These are phyloP conservation scores for Kandelia obovata DNA, from an alignment of 345 rosid genomes.

Conservation along the genomic window DNA sequence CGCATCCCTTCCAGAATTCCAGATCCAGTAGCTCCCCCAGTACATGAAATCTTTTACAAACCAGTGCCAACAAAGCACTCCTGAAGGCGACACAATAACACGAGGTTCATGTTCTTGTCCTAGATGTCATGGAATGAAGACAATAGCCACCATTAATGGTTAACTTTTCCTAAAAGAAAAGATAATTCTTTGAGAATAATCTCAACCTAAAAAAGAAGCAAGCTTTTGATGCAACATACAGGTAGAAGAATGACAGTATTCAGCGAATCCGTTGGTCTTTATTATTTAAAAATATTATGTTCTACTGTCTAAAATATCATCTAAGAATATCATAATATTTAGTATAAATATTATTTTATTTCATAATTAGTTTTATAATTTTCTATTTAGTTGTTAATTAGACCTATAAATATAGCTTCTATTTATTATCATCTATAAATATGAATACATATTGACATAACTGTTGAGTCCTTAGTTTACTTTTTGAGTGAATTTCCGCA, in stretches of 20 bases:
- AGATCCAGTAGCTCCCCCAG: slow-evolving; percentile 21
- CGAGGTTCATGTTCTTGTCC: slow-evolving; percentile 22
- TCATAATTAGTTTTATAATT: too few relatives aligned
- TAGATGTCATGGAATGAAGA: slow-evolving; percentile 27
- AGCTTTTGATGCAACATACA: background rate
- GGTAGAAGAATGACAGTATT: slow-evolving; percentile 19
- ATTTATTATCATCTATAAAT: too few relatives aligned
- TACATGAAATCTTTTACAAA: slow-evolving; percentile 20
- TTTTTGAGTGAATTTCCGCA: too few relatives aligned
- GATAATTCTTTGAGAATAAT: slow-evolving; percentile 6
- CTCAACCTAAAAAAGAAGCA: background rate
- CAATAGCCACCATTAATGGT: slow-evolving; percentile 33
- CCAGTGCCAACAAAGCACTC: slow-evolving; percentile 26
- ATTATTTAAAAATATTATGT: too few relatives aligned
- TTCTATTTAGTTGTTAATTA: too few relatives aligned
- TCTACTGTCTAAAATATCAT: too few relatives aligned
- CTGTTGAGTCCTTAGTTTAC: too few relatives aligned
- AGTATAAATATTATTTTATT: too few relatives aligned
- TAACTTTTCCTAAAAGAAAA: slow-evolving; percentile 19
- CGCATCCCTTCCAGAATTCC: slow-evolving; percentile 16
- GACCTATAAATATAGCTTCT: too few relatives aligned
- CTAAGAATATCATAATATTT: too few relatives aligned
- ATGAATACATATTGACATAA: too few relatives aligned
- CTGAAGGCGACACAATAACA: slow-evolving; percentile 17
- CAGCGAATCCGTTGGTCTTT: slow-evolving; percentile 5